Evolutionary conservation across 1,284 basidiomycete genomes (phyloP), one percentile per base, ranked within the genome.

Genomic region (Inonotus obliquus): DNA sequence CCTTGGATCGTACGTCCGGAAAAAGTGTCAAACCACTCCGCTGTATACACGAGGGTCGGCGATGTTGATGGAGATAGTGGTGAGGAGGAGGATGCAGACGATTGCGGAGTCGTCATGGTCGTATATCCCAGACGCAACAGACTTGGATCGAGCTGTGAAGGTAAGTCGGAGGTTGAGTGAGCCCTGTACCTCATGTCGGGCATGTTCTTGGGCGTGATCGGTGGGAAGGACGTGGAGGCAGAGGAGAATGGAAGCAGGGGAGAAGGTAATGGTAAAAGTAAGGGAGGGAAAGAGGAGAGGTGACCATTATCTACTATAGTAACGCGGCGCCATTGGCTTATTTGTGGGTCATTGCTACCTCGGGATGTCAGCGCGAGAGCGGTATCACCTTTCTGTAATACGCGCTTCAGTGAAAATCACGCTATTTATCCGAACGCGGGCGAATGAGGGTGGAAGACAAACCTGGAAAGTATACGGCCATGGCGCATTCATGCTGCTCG

Each of bases 401-500:
- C 10, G n/a, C 19, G 7, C 6, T 1, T 44, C 41, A 21, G 45
- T 37, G 25, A n/a, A n/a, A n/a, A n/a, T n/a, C n/a, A n/a, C n/a
- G n/a, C n/a, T n/a, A n/a, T 19, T 39, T 6, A 5, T n/a, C n/a
- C n/a, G n/a, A n/a, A n/a, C 23, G 56, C 29, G 37, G n/a, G 39
- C 19, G 19, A 4, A 21, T n/a, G 39, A 44, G 19, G 13, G 10
- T 29, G 27, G 25, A n/a, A 23, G 37, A 41, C 51, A 17, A n/a
- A 57, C 54, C 39, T 61, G 23, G 53, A 56, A 56, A 4, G 32
- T 54, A 32, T 57, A 61, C 2, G 53, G 60, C 54, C 53, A 56
- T 7, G 54, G 60, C 14, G 45, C 45, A 11, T 56, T 44, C 60
- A 61, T 60, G 14, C 49, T 13, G 1, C 35, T 47, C 14, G 59